Evolutionary conservation across 2,329 filamentous ascomycete genomes (phyloP), one percentile per base, ranked within the genome.

Genomic region (Monosporascus sp.): DNA sequence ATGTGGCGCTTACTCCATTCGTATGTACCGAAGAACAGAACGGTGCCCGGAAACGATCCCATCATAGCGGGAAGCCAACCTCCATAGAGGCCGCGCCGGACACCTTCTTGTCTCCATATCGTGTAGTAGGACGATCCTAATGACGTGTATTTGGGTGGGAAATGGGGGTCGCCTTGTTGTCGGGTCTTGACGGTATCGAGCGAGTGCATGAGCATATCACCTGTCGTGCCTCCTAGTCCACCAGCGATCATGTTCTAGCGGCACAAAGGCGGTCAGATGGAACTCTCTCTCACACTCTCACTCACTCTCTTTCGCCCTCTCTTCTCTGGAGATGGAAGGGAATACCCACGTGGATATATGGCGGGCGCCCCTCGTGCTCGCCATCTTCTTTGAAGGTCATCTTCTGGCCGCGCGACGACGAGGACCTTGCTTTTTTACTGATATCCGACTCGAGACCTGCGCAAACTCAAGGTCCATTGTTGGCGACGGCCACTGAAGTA

Each of bases 191-290:
- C 94, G 1, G 94, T 99, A 71, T 99, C 94, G 66, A 99, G 82
- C 46, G 93, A 97, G 75, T 99, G 94, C 94, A 99, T 99, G 60
- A 99, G 77, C 81, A 99, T 88, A 71, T 99, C 94, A 54, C 95
- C 94, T 52, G 88, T 95, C 17, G 89, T 92, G 50, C 94, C 94
- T 66, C 95, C 94, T 50, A 95, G 77, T 55, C 93, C 94, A 66
- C 94, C 94, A 37, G 94, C 94, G 65, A 99, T 79, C 92, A 97
- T 99, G 69, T 89, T 86, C 90, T 96, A 63, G 56, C 54, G 54
- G 57, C 51, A 58, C 50, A 22, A 41, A 51, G 14, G 48, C 11
- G 43, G 43, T 63, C 55, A 65, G 60, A 55, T 45, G 59, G 50
- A 31, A 14, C 3, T 35, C 31, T 35, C 31, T 35, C 9, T 14